Conservation (phyloP, 805 yeast genomes). For the Wickerhamiella azyma region DNA sequence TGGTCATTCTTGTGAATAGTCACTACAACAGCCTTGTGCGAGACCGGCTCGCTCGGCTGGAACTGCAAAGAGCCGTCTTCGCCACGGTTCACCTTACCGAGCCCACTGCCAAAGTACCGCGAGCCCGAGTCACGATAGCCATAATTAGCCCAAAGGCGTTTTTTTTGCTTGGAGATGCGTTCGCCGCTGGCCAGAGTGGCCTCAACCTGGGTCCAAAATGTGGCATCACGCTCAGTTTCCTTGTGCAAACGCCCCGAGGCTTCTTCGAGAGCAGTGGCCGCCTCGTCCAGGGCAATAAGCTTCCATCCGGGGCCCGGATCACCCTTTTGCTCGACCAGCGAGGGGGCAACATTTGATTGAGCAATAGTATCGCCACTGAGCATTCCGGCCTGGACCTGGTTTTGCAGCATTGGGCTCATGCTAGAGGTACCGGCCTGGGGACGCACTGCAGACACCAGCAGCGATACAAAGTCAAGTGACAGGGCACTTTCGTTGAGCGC, state of each 20-base stretch:
- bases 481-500: slow-evolving; percentile 85
- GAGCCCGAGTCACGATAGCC: slow-evolving; percentile 92
- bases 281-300: slow-evolving; percentile 46
- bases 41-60: slow-evolving; percentile 27
- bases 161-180: slow-evolving; percentile 52
- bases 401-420: slow-evolving; percentile 34
- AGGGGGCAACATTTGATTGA: background rate
- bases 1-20: slow-evolving; percentile 36
- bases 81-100: slow-evolving; percentile 33
- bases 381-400: slow-evolving; percentile 17
- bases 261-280: slow-evolving; percentile 37
- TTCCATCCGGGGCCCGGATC: slow-evolving; percentile 73
- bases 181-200: slow-evolving; percentile 36
- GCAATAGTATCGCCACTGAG: slow-evolving; percentile 8
- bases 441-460: slow-evolving; percentile 62
- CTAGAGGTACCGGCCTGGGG: slow-evolving; percentile 81
- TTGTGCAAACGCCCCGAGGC: slow-evolving; percentile 39
- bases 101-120: slow-evolving; percentile 55
- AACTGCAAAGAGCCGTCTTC: slow-evolving; percentile 33
- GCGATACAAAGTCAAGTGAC: slow-evolving; percentile 74
- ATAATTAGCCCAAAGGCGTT: slow-evolving; percentile 61
- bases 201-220: slow-evolving; percentile 48
- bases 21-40: slow-evolving; percentile 42
- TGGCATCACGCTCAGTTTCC: slow-evolving; percentile 47
- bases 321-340: background rate